Conservation (phyloP, 306 rosid species). For the Vigna nakashimae region DNA sequence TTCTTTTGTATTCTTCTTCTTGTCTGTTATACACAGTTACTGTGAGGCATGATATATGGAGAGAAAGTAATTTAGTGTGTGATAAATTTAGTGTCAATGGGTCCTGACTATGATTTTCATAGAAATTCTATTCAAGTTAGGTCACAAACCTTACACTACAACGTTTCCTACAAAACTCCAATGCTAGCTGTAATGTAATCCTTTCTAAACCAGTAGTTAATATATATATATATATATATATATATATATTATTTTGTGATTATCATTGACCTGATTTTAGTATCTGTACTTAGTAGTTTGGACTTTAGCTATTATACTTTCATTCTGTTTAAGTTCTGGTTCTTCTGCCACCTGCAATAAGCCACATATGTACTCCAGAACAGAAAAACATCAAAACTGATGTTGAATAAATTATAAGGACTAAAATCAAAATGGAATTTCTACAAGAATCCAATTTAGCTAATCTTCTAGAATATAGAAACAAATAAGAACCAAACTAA, state of each 20-base stretch:
- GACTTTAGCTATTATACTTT: not conserved
- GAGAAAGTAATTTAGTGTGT: conserved; percentile 30
- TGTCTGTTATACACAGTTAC: conserved; percentile 47
- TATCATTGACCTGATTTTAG: not conserved
- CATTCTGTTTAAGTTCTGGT: not conserved
- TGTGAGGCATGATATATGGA: conserved; percentile 38
- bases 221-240: too few relatives aligned
- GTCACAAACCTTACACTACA: conserved; percentile 37
- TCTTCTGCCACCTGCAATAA: not conserved
- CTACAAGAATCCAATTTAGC: not conserved
- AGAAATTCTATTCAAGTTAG: conserved; percentile 34
- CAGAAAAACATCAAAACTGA: not conserved
- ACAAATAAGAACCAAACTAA: not conserved
- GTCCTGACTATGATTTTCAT: conserved; percentile 35
- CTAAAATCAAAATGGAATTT: not conserved
- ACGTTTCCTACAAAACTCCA: not conserved
- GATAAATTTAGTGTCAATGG: conserved; percentile 31
- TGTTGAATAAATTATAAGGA: not conserved
- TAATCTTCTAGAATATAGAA: not conserved
- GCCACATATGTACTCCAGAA: not conserved
- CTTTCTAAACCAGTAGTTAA: too few relatives aligned
- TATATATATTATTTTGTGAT: not conserved
- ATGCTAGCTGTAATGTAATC: too few relatives aligned
- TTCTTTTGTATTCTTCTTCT: conserved; percentile 43
- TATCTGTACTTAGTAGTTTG: not conserved